A percentile compares a stretch with the other conserved stretches of the same genome.
These are phyloP conservation scores for Apiospora saccharicola DNA, from an alignment of 2,329 filamentous ascomycete genomes.

Conservation along the genomic window DNA sequence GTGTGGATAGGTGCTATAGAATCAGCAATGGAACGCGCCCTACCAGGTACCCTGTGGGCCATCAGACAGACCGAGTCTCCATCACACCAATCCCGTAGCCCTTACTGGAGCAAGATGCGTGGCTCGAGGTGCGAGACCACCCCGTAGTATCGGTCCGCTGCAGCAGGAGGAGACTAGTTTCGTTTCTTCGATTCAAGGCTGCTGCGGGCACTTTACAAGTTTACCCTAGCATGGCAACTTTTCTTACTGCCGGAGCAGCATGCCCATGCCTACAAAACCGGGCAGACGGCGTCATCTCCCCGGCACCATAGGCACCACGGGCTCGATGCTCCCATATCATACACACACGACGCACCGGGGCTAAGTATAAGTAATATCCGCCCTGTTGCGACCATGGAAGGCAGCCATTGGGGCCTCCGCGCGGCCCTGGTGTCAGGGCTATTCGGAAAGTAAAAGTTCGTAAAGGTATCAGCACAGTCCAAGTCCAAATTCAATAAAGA, in stretches of 20 bases:
- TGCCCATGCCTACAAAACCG: constrained; percentile 2
- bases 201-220: constrained; percentile 11
- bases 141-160: constrained; percentile 9
- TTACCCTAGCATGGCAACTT: neutral
- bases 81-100: constrained; percentile 15
- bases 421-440: neutral
- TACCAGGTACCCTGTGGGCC: constrained; percentile 21
- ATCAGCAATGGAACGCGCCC: neutral
- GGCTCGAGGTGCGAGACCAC: neutral
- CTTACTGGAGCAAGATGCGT: neutral
- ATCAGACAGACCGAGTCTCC: neutral
- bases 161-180: neutral
- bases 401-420: neutral
- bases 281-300: neutral
- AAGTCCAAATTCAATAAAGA: constrained; percentile 9
- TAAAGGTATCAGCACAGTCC: neutral
- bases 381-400: neutral
- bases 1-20: constrained; percentile 14
- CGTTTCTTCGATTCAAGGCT: constrained; percentile 18
- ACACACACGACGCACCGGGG: neutral
- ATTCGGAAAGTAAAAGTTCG: neutral
- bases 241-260: constrained; percentile 6
- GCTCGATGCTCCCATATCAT: neutral
- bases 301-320: neutral
- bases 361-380: neutral